Evolutionary conservation across 2,329 filamentous ascomycete genomes (phyloP).

Genomic region (Phyllachora maydis): DNA sequence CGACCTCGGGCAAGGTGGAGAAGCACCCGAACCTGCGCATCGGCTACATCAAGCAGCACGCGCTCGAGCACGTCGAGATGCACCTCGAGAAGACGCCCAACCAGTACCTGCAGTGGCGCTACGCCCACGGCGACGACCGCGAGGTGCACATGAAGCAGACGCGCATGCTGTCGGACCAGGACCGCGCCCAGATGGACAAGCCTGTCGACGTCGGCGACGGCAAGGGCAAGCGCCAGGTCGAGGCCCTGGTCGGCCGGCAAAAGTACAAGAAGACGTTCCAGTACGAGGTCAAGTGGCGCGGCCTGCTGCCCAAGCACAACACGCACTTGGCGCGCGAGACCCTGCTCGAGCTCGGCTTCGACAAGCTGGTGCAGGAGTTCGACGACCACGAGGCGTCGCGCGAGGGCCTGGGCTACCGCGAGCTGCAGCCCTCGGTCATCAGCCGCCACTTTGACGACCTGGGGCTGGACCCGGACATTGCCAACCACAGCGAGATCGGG

Average conservation of each 20-base stretch:
- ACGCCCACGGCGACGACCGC: constrained; percentile 88
- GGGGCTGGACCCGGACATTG: constrained; percentile 89
- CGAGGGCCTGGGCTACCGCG: constrained; percentile 89
- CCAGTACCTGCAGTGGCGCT: constrained; percentile 97
- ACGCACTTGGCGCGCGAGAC: constrained; percentile 85
- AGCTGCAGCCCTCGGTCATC: constrained; percentile 82
- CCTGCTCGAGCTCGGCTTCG: constrained; percentile 64
- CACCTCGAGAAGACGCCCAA: constrained; percentile 98
- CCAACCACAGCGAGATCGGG: constrained; percentile 96
- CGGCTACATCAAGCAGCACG: constrained; percentile 98
- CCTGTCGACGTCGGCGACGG: constrained; percentile 71
- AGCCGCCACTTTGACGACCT: constrained; percentile 97
- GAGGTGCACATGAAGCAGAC: constrained; percentile 98
- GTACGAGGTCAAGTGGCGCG: constrained; percentile 94
- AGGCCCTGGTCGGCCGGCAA: constrained; percentile 82
- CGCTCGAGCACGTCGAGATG: constrained; percentile 98
- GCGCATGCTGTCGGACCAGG: constrained; percentile 66
- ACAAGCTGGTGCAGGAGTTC: constrained; percentile 91
- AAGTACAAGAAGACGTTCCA: constrained; percentile 99
- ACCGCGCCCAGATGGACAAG: constrained; percentile 83
- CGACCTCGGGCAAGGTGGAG: constrained; percentile 69
- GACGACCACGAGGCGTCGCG: constrained; percentile 98
- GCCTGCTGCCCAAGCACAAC: constrained; percentile 82
- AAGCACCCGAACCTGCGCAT: constrained; percentile 98
- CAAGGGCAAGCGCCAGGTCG: constrained; percentile 55